Percentiles rank a stretch among this genome's conserved stretches.
Conservation (phyloP, 163 green algal genomes). For the Volvox carteri region DNA sequence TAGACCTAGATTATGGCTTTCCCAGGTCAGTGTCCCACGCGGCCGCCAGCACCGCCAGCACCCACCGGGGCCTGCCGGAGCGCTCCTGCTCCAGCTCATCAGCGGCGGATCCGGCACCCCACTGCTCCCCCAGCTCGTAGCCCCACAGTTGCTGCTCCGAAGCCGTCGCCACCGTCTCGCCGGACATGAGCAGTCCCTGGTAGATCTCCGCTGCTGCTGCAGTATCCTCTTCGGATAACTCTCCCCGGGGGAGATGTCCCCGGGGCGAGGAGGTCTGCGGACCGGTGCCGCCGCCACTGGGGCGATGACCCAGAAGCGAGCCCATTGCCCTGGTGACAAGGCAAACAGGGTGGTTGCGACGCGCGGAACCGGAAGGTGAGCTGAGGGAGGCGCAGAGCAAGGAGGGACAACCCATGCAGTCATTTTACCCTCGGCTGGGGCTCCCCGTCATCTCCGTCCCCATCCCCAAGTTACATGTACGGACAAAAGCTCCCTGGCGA, state of each 20-base stretch:
- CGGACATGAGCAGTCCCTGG: constrained; percentile 21
- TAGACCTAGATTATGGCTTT: neutral
- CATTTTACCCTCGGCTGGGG: neutral
- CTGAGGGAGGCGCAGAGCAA: no score
- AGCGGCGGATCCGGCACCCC: neutral
- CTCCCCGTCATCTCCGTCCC: neutral
- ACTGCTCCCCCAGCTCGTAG: no score
- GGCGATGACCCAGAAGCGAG: neutral
- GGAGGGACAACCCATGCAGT: neutral
- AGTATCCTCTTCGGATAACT: neutral
- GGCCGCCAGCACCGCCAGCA: no score
- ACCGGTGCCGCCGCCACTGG: neutral
- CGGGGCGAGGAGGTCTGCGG: neutral
- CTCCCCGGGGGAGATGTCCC: neutral
- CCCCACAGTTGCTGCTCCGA: no score
- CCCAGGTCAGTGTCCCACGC: neutral
- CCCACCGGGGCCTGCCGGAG: neutral
- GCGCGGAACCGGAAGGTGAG: no score
- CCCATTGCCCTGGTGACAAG: neutral
- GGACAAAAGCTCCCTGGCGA: neutral
- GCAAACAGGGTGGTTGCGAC: no score
- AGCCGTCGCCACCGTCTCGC: neutral
- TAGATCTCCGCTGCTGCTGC: constrained; percentile 9
- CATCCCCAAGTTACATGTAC: neutral
- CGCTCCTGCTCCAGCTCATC: neutral